Percentiles rank a stretch among this genome's conserved stretches.
phyloP scores from a whole-genome alignment of 169 alveolate species.

The Cryptosporidium bovis region DNA sequence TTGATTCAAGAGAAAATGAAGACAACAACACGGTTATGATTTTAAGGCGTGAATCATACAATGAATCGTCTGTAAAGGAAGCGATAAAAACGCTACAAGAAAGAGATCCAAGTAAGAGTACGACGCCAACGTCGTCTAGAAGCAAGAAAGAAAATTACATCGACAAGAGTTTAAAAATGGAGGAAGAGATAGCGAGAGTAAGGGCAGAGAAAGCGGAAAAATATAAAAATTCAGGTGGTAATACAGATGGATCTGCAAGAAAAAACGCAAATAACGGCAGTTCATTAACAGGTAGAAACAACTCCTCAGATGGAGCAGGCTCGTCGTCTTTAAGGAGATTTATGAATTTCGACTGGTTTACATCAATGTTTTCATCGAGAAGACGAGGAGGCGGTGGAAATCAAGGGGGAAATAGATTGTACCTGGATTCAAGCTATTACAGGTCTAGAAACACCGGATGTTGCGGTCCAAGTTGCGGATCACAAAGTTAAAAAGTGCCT shows the following conservation, averaged over 20 bases:
- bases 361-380: conserved; percentile 69
- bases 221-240: conserved; percentile 15
- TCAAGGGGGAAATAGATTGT: conserved; percentile 29
- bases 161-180: conserved; percentile 33
- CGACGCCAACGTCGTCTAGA: conserved; percentile 9
- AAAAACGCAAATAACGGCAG: not conserved
- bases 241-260: not conserved
- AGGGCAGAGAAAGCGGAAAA: conserved; percentile 66
- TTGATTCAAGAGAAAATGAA: not conserved
- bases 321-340: conserved; percentile 46
- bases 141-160: conserved; percentile 25
- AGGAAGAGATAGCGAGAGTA: conserved; percentile 55
- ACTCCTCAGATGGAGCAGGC: not conserved
- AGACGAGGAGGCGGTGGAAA: conserved; percentile 23
- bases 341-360: conserved; percentile 62
- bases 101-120: not conserved
- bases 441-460: conserved; percentile 64
- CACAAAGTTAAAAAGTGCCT: not conserved
- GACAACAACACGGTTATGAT: not conserved
- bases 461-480: conserved; percentile 61
- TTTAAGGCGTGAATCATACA: conserved; percentile 23
- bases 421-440: conserved; percentile 62
- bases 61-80: conserved; percentile 23
- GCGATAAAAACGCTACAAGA: not conserved
- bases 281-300: not conserved